Evolutionary conservation across 2,329 filamentous ascomycete species (phyloP), one percentile per base, ranked within the genome.

Genomic region (Penicillium hordei): DNA sequence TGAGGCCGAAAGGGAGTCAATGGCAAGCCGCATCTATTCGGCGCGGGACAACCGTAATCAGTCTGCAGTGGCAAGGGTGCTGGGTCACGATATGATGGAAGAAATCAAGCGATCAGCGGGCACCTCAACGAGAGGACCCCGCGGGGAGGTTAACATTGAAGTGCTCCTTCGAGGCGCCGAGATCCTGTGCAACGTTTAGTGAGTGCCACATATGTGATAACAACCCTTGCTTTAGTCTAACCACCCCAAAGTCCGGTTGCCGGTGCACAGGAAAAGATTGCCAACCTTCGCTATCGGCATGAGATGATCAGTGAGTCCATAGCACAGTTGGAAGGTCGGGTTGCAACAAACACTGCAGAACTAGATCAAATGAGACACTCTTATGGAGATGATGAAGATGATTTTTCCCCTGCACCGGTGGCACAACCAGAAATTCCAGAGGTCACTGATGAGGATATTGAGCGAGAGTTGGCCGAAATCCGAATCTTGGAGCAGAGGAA

Each of bases 161-260:
- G 82, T 96, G 1, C 78, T 99, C 31, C 81, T 99, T 23, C 82
- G 85, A 52, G 93, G 93, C 0, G 93, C 93, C 0, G 92, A 97
- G 79, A 96, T 92, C 79, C 83, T 97, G 31, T 93, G 92, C 66
- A 84, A 84, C 44, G 93, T 97, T 29, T 97, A 97, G 83, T 86
- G 74, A 60, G 46, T 44, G n/a, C n/a, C 6, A 42, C 23, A 46
- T 38, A 13, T 52, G 33, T 6, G 12, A 38, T 17, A 34, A 54
- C 36, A 43, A 15, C 12, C 15, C 1, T 21, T 29, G 17, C 23
- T 21, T 52, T 60, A 69, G 59, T 65, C 63, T 48, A 50, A 40
- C 6, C n/a, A 25, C 53, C n/a, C 8, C 10, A 1, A 40, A 86
- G 83, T 71, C 89, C 91, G 34, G 83, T 96, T 29, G 84, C 89